Base-by-base conservation (phyloP, 1,284 basidiomycete species). In the Sphaerobolus stellatus region DNA sequence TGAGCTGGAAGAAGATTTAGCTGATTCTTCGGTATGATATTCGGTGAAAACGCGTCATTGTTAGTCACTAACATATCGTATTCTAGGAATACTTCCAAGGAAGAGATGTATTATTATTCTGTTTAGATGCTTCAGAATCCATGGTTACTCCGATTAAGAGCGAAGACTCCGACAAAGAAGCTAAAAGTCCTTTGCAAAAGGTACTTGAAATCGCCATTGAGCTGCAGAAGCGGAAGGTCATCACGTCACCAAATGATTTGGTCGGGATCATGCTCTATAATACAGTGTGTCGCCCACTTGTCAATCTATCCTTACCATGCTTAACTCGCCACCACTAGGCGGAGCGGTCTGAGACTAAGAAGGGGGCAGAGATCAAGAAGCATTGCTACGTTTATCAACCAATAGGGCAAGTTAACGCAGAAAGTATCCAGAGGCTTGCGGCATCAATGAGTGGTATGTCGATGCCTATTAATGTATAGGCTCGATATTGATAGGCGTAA, bases 241-340 rank as follows among this genome's bases (percentile, higher is more conserved):
- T 96, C 44, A 84, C 86, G 1, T 90, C 91, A 1, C 94, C 94
- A 1, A 86, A 84, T 58, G 94, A 98, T 66, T 83, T 84, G 38
- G 86, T 95, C 43, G 96, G 95, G 2, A 86, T 98, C 38, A 66
- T 98, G 62, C 73, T 98, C 18, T 99, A 90, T 75, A 98, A 98
- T 61, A 94, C 94, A 52, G 93, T 96, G 66, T 77, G 85, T 22
- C 16, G 25, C 18, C 34, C 46, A 38, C 16, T 33, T 44, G 2
- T 48, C 13, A 13, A 40, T 31, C 45, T 34, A 14, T 27, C 27
- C 2, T 50, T 40, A n/a, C 24, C n/a, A 45, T 56, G 48, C 47
- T 52, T 20, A 50, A n/a, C 36, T 24, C 22, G 7, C 34, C 31
- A 56, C 69, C 64, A 65, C 70, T 28, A 68, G 77, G 62, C 77